Evolutionary conservation across 352 stramenopile genomes (phyloP).

Genomic region (Pythium guiyangense): DNA sequence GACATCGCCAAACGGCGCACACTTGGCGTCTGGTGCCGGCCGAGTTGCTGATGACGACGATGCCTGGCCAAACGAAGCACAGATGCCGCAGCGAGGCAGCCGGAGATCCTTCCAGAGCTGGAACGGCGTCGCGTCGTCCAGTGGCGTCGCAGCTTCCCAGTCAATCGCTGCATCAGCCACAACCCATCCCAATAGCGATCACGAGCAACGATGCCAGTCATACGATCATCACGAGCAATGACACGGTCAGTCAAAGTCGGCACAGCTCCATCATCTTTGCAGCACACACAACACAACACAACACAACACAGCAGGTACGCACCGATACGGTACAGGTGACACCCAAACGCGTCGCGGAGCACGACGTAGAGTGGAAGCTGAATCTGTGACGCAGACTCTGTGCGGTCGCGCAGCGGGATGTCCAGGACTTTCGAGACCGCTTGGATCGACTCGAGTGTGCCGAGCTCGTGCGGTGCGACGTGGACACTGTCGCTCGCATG

Average conservation of each 20-base stretch:
- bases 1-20: too few relatives aligned
- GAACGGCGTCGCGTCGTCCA: slow-evolving; percentile 2
- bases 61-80: slow-evolving; percentile 37
- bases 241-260: background rate
- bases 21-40: too few relatives aligned
- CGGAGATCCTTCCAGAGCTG: slow-evolving; percentile 36
- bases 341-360: slow-evolving; percentile 61
- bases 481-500: slow-evolving; percentile 21
- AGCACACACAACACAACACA: too few relatives aligned
- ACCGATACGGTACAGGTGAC: too few relatives aligned
- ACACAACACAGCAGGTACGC: slow-evolving; percentile 19
- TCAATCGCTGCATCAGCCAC: slow-evolving; percentile 10
- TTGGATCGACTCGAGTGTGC: slow-evolving; percentile 11
- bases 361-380: slow-evolving; percentile 36
- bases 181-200: background rate
- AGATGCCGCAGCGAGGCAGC: slow-evolving; percentile 52
- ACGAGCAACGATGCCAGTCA: background rate
- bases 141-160: background rate
- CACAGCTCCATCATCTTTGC: too few relatives aligned
- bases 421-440: slow-evolving; percentile 3
- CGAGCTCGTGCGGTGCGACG: slow-evolving; percentile 15
- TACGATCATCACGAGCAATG: background rate
- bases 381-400: background rate
- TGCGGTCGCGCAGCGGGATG: slow-evolving; percentile 8
- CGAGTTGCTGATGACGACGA: background rate